Conservation (phyloP, 176 grass and related monocot species). For the Miscanthus lutarioriparius region DNA sequence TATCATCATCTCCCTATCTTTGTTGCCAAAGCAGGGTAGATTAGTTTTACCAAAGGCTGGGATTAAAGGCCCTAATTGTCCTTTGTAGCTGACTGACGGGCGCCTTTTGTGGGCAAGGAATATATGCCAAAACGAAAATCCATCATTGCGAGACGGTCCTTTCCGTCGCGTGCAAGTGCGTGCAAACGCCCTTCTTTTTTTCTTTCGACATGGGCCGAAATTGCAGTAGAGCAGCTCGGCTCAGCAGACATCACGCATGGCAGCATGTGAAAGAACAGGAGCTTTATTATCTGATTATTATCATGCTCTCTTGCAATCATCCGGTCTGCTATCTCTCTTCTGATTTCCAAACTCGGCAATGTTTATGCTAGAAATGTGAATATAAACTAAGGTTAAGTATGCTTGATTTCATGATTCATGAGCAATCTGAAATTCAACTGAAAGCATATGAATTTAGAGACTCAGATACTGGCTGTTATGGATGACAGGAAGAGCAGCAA, state of each 20-base stretch:
- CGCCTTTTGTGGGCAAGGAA: constrained; percentile 41
- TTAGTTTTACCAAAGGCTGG: constrained; percentile 45
- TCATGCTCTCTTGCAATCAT: not conserved
- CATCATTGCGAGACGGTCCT: constrained; percentile 55
- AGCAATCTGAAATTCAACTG: not conserved
- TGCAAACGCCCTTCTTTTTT: not conserved
- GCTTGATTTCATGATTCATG: not conserved
- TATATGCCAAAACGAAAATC: constrained; percentile 55
- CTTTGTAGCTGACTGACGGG: constrained; percentile 15
- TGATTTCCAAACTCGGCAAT: not conserved
- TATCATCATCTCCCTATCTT: constrained; percentile 12
- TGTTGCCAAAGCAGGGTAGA: constrained; percentile 37
- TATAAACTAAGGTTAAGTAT: not conserved
- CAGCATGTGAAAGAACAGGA: constrained; percentile 19
- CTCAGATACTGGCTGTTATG: not conserved
- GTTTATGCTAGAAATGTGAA: not conserved
- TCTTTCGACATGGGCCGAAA: constrained; percentile 36
- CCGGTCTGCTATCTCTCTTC: not conserved
- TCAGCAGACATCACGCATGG: constrained; percentile 7
- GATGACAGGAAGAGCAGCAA: not conserved
- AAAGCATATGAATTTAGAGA: not conserved
- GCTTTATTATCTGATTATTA: constrained; percentile 28
- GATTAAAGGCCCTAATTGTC: constrained; percentile 58
- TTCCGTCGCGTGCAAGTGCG: constrained; percentile 43
- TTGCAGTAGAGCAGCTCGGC: not conserved